These are phyloP conservation scores for Uronychia binucleata DNA, from an alignment of 73 alveolate genomes.

Conservation along the genomic window DNA sequence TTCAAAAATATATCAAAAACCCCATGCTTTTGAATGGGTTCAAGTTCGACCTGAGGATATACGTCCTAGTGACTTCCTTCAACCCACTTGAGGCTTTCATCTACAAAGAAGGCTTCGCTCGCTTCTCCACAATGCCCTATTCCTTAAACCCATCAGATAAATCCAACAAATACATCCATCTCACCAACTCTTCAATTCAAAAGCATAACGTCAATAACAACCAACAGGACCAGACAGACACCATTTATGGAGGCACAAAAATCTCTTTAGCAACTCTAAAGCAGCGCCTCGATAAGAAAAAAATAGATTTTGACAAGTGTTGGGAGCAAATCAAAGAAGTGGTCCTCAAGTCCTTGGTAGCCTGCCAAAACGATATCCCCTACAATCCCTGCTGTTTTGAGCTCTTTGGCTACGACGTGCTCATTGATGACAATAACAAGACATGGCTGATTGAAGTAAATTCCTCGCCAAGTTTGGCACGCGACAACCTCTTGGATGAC, in stretches of 20 bases:
- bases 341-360: conserved; percentile 76
- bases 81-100: conserved; percentile 97
- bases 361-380: conserved; percentile 91
- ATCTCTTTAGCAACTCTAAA: conserved; percentile 80
- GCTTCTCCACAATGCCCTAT: conserved; percentile 94
- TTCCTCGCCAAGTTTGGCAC: conserved; percentile 93
- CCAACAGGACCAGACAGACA: conserved; percentile 68
- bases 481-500: conserved; percentile 91
- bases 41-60: conserved; percentile 97
- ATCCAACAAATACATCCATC: conserved; percentile 85
- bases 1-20: conserved; percentile 91
- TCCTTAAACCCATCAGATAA: conserved; percentile 88
- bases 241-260: conserved; percentile 91
- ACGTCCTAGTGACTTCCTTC: conserved; percentile 92
- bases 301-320: conserved; percentile 73
- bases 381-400: conserved; percentile 96
- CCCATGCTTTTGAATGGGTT: conserved; percentile 97
- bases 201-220: conserved; percentile 67
- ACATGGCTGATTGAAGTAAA: conserved; percentile 96
- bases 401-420: conserved; percentile 95
- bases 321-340: conserved; percentile 91
- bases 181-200: conserved; percentile 93
- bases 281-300: conserved; percentile 66
- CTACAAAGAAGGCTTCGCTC: conserved; percentile 98
- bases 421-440: conserved; percentile 84